Conservation (phyloP, 1,284 basidiomycete species). For the Rugosomyces carneus region DNA sequence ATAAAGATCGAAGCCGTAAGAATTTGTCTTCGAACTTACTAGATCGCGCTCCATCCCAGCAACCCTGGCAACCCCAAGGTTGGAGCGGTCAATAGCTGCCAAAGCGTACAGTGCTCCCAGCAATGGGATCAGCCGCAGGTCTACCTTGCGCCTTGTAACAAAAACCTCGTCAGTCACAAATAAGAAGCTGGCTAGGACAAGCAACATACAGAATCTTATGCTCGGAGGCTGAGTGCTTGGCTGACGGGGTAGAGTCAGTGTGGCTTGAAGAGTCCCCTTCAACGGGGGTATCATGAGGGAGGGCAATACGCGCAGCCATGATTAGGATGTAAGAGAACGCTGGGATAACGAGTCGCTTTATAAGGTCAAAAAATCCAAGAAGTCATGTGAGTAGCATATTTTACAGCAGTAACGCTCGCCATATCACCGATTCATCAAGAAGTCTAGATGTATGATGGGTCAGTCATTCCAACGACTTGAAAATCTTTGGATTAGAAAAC, state of each 20-base stretch:
- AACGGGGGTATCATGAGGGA: slow-evolving; percentile 1
- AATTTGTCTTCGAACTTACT: slow-evolving; percentile 21
- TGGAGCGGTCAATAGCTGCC: slow-evolving; percentile 37
- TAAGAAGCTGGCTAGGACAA: not conserved
- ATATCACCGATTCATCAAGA: slow-evolving; percentile 7
- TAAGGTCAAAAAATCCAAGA: not conserved
- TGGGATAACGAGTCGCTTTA: not conserved
- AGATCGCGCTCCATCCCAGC: slow-evolving; percentile 39
- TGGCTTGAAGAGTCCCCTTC: slow-evolving; percentile 5
- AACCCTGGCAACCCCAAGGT: slow-evolving; percentile 37
- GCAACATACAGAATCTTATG: slow-evolving; percentile 16
- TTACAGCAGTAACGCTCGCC: not conserved
- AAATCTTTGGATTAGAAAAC: not conserved
- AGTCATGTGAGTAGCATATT: not conserved
- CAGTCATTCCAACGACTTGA: not conserved
- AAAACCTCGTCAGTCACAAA: not conserved
- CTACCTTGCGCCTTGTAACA: slow-evolving; percentile 31
- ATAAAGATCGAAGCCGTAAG: not conserved
- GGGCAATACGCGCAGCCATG: slow-evolving; percentile 9
- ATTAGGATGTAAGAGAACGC: slow-evolving; percentile 4
- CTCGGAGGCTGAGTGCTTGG: slow-evolving; percentile 10
- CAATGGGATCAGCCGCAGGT: slow-evolving; percentile 36
- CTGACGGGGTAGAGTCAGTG: slow-evolving; percentile 1
- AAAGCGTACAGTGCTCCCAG: slow-evolving; percentile 37
- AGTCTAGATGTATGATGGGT: not conserved